Evolutionary conservation across 805 yeast species (phyloP), one percentile per base, ranked within the genome.

Genomic region (Ogataea corticis): DNA sequence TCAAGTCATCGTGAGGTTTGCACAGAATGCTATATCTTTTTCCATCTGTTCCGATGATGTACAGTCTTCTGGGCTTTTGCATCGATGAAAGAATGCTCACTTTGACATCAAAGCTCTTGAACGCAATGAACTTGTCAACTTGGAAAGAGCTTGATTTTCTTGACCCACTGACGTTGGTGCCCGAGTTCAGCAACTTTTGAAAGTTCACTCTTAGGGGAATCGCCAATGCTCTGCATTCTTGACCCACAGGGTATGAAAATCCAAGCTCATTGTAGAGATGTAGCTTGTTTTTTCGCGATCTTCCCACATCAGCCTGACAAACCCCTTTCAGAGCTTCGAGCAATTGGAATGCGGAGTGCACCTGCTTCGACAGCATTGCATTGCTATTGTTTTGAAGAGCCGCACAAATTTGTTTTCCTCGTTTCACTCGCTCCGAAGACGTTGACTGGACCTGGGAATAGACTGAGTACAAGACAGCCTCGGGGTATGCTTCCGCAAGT

Each of bases 1-100:
- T 71, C 15, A 95, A 83, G 68, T 94, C 99, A 65, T 94, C 99
- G 50, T 82, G 77, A 7, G 84, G 82, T 60, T 94, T 94, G 56
- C 96, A 83, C 68, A 94, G 74, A 13, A 94, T 73, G 15, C 84
- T 77, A 61, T 91, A 91, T 1, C 70, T 63, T n/a, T 68, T 66
- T 7, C 92, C 91, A 65, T 92, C 87, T 2, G 87, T 80, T 0
- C 98, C 99, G 32, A 79, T 65, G 2, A 92, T 69, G 12, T 79
- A 79, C 7, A 94, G 69, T 52, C 87, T 83, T 55, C 88, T 79
- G 0, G 99, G 99, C 67, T 79, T 82, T 63, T 91, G 97, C 67
- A 94, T 73, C 0, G 98, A 92, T 18, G 80, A 70, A 66, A 90
- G 79, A 9, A 94, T 77, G 39, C 75, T 77, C 9, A 87, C 96